phyloP scores from a whole-genome alignment of 2,329 filamentous ascomycete species.

The Aspergillus clavatus region DNA sequence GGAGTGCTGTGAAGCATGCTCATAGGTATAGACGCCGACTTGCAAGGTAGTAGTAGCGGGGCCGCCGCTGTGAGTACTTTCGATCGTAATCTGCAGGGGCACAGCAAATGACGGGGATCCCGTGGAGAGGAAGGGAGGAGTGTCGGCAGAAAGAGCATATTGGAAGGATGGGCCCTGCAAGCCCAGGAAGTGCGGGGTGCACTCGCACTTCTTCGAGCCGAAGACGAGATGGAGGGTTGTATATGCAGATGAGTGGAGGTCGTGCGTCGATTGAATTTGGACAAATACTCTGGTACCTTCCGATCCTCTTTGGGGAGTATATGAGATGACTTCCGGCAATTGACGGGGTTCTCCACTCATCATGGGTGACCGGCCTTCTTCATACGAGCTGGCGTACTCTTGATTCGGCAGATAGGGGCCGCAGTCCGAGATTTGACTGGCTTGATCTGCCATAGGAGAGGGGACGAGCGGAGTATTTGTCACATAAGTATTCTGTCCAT shows the following conservation, averaged over 20 bases:
- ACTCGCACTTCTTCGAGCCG: constrained; percentile 68
- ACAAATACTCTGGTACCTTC: constrained; percentile 68
- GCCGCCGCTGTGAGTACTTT: constrained; percentile 52
- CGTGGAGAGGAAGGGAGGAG: constrained; percentile 60
- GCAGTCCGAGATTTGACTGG: constrained; percentile 39
- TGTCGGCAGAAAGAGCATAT: constrained; percentile 68
- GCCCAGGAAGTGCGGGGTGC: constrained; percentile 59
- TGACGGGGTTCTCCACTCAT: constrained; percentile 58
- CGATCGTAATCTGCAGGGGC: constrained; percentile 56
- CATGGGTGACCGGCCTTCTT: constrained; percentile 63
- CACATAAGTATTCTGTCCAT: constrained; percentile 38
- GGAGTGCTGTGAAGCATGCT: constrained; percentile 42
- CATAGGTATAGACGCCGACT: constrained; percentile 60
- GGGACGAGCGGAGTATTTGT: constrained; percentile 33
- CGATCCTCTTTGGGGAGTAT: constrained; percentile 62
- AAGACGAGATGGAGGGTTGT: constrained; percentile 64
- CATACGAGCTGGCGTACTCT: constrained; percentile 47
- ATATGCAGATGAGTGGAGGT: constrained; percentile 59
- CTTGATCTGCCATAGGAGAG: constrained; percentile 38
- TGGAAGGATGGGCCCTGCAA: constrained; percentile 57
- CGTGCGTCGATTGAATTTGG: constrained; percentile 69
- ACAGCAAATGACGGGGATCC: constrained; percentile 53
- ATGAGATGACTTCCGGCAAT: constrained; percentile 62
- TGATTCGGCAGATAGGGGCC: constrained; percentile 37
- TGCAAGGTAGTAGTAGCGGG: constrained; percentile 48